These are phyloP conservation scores for Cercospora berteroae DNA, from an alignment of 2,329 filamentous ascomycete species.

Conservation along the genomic window DNA sequence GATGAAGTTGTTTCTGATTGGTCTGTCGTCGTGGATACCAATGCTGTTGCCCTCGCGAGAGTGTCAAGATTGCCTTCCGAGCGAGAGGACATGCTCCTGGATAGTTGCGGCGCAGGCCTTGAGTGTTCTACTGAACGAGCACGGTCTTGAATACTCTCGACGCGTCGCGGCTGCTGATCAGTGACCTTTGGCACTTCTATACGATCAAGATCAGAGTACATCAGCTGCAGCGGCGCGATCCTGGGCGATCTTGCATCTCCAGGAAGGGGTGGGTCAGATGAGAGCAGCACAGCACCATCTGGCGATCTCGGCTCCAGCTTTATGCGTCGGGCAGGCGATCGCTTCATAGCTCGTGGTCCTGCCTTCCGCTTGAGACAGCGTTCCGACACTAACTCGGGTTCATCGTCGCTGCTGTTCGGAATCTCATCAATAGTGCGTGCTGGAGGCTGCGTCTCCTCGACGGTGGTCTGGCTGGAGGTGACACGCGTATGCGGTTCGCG, in stretches of 20 bases:
- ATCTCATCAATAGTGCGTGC: slow-evolving; percentile 7
- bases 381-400: slow-evolving; percentile 44
- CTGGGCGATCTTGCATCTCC: neutral
- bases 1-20: neutral
- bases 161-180: slow-evolving; percentile 31
- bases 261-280: slow-evolving; percentile 36
- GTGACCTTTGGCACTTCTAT: slow-evolving; percentile 27
- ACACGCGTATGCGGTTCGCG: slow-evolving; percentile 1
- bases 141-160: slow-evolving; percentile 19
- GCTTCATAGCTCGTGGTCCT: slow-evolving; percentile 20
- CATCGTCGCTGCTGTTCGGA: slow-evolving; percentile 37
- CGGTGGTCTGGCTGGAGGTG: slow-evolving; percentile 48
- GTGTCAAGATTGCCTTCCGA: slow-evolving; percentile 23
- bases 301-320: slow-evolving; percentile 33
- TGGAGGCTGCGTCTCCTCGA: slow-evolving; percentile 21
- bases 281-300: slow-evolving; percentile 36
- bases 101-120: slow-evolving; percentile 15
- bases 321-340: slow-evolving; percentile 26
- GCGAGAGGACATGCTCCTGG: slow-evolving; percentile 24
- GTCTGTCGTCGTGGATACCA: neutral
- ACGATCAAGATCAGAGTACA: slow-evolving; percentile 5
- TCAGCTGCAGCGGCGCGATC: neutral
- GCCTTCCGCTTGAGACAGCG: slow-evolving; percentile 47
- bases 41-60: neutral
- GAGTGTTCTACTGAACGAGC: slow-evolving; percentile 27